Conservation (phyloP, 257 asterid species). For the Rehmannia glutinosa region DNA sequence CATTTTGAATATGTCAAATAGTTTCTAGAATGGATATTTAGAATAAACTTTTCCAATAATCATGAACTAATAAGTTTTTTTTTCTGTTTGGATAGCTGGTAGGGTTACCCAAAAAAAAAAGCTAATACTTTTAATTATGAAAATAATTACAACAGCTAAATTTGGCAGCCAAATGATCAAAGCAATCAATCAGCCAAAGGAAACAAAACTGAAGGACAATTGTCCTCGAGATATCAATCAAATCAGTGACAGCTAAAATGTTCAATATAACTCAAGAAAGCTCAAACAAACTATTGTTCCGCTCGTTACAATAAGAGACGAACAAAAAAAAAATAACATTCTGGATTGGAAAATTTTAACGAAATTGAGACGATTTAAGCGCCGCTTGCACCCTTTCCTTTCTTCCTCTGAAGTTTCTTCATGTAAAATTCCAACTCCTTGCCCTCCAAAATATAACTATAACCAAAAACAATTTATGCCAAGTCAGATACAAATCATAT, state of each 20-base stretch:
- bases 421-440: conserved; percentile 39
- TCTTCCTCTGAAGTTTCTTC: conserved; percentile 38
- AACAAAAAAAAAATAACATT: background rate
- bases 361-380: background rate
- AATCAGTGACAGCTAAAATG: background rate
- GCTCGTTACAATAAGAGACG: background rate
- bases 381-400: conserved; percentile 28
- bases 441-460: conserved; percentile 32
- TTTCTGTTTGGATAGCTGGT: too few species aligned
- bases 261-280: background rate
- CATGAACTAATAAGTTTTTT: too few species aligned
- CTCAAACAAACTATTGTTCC: background rate
- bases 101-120: too few species aligned
- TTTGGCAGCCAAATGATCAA: background rate
- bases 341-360: background rate
- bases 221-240: too few species aligned
- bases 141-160: background rate
- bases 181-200: background rate
- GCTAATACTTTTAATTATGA: background rate
- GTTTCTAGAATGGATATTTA: too few species aligned
- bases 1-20: too few species aligned
- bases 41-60: too few species aligned
- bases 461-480: background rate
- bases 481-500: background rate
- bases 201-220: background rate